phyloP scores from a whole-genome alignment of 371 early-diverging fungal species.

The Mucor velutinosus region DNA sequence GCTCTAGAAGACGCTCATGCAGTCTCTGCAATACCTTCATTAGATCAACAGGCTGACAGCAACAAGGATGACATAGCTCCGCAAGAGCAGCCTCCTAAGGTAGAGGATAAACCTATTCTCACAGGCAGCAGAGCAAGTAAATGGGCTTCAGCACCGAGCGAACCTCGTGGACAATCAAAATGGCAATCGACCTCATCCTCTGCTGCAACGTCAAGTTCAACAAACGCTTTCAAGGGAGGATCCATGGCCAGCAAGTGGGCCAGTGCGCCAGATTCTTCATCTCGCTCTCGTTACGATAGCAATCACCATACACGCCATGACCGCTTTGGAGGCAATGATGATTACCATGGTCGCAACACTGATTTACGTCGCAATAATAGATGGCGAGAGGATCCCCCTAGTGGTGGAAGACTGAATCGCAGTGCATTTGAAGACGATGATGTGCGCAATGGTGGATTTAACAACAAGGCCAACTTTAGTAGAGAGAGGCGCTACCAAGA shows the following conservation, averaged over 20 bases:
- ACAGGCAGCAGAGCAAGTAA: background rate
- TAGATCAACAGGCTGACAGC: background rate
- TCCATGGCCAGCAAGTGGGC: conserved; percentile 8
- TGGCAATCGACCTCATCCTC: background rate
- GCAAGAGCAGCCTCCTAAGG: background rate
- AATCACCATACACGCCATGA: background rate
- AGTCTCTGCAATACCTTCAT: background rate
- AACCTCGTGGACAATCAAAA: background rate
- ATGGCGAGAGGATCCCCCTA: background rate
- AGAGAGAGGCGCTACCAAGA: background rate
- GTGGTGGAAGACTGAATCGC: conserved; percentile 8
- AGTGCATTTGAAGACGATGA: conserved; percentile 8
- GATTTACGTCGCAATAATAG: background rate
- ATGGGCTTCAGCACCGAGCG: conserved; percentile 10
- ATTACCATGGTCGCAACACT: background rate
- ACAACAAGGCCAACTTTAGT: conserved; percentile 3
- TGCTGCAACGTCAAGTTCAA: background rate
- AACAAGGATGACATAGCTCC: background rate
- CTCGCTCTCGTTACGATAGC: background rate
- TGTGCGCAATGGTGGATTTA: conserved; percentile 10
- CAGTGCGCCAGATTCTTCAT: background rate
- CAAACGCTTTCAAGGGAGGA: background rate
- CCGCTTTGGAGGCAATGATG: conserved; percentile 1
- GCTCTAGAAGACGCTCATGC: too few relatives aligned
- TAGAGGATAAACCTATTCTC: background rate